Percentiles rank a stretch among this genome's conserved stretches.
These are phyloP conservation scores for Clarkia xantiana DNA, from an alignment of 345 rosid genomes.

Conservation along the genomic window DNA sequence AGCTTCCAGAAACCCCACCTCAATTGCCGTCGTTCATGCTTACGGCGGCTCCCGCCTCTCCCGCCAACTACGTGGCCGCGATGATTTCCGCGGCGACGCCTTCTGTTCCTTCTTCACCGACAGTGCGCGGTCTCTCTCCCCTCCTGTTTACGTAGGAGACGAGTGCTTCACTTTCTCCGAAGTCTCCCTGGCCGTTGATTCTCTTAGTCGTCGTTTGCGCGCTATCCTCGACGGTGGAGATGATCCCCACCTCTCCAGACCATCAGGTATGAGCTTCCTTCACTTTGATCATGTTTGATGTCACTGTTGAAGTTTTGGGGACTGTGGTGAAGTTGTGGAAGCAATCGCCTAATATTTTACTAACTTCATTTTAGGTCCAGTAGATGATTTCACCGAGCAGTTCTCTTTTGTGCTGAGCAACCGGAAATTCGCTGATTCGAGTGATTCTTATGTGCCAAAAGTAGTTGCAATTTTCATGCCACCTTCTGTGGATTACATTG, in stretches of 20 bases:
- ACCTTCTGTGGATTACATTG: slow-evolving; percentile 69
- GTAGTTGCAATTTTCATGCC: slow-evolving; percentile 55
- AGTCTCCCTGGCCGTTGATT: slow-evolving; percentile 35
- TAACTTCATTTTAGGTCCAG: slow-evolving; percentile 1
- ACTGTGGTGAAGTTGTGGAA: not conserved
- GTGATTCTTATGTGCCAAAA: slow-evolving; percentile 31
- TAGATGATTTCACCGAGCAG: not conserved
- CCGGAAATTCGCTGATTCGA: slow-evolving; percentile 7
- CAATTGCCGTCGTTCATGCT: slow-evolving; percentile 46
- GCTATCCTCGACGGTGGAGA: slow-evolving; percentile 25
- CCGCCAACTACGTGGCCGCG: slow-evolving; percentile 10
- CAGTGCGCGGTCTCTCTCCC: slow-evolving; percentile 8
- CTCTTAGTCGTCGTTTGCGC: slow-evolving; percentile 40
- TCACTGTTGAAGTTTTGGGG: not conserved
- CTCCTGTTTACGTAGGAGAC: slow-evolving; percentile 51
- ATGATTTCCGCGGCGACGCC: slow-evolving; percentile 3
- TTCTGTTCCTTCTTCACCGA: slow-evolving; percentile 1
- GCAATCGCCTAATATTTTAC: not conserved
- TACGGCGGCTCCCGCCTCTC: slow-evolving; percentile 13
- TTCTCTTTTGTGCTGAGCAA: slow-evolving; percentile 6
- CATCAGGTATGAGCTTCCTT: slow-evolving; percentile 18
- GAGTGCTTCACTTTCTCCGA: slow-evolving; percentile 42
- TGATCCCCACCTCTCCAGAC: slow-evolving; percentile 28
- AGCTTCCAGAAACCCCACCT: slow-evolving; percentile 29
- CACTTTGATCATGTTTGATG: not conserved